These are phyloP conservation scores for Postia placenta DNA, from an alignment of 768 basidiomycete species.

Conservation along the genomic window DNA sequence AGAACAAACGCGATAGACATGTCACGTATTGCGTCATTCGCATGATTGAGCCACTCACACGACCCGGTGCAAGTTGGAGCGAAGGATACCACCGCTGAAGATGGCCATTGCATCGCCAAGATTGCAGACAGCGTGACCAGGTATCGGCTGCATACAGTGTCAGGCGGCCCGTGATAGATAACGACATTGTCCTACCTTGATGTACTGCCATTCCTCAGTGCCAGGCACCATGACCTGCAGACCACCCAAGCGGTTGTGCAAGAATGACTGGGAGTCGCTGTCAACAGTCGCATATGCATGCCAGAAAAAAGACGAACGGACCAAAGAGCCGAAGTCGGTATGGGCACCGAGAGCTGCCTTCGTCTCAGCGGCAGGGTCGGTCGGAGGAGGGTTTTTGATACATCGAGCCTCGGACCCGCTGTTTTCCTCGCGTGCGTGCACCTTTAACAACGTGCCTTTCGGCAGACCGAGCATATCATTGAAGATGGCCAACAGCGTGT, in stretches of 20 bases:
- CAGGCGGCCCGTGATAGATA: neutral
- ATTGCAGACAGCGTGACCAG: constrained; percentile 29
- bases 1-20: neutral
- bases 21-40: neutral
- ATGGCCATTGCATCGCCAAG: constrained; percentile 55
- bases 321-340: constrained; percentile 31
- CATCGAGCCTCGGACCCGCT: constrained; percentile 27
- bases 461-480: constrained; percentile 28
- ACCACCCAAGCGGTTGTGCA: constrained; percentile 67
- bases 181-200: constrained; percentile 36
- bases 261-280: constrained; percentile 43
- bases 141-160: constrained; percentile 17
- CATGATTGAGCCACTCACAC: constrained; percentile 32
- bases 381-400: constrained; percentile 26
- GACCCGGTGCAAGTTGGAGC: constrained; percentile 60
- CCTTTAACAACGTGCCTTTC: constrained; percentile 19
- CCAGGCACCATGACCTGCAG: constrained; percentile 64
- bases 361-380: constrained; percentile 12
- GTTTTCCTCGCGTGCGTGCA: constrained; percentile 21
- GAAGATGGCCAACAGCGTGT: constrained; percentile 25
- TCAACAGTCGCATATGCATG: too few relatives aligned
- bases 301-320: constrained; percentile 13
- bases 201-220: constrained; percentile 57
- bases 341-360: constrained; percentile 27
- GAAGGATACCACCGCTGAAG: constrained; percentile 58